These are phyloP conservation scores for Xylaria sp. DNA, from an alignment of 2,329 filamentous ascomycete species.

Conservation along the genomic window DNA sequence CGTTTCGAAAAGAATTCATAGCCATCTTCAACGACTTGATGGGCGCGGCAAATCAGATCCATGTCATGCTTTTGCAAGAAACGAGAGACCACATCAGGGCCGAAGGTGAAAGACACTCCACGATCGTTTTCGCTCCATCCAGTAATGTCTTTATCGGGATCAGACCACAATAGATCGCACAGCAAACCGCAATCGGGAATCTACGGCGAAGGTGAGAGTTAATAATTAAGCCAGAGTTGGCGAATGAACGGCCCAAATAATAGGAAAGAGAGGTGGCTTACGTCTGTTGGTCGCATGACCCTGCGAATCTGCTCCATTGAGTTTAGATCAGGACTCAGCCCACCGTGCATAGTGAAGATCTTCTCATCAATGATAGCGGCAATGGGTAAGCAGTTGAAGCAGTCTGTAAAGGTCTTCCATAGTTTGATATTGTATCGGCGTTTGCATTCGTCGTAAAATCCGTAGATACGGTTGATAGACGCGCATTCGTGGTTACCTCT, in stretches of 20 bases:
- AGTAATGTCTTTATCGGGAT: conserved; percentile 98
- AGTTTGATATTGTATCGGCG: conserved; percentile 95
- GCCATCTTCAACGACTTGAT: conserved; percentile 98
- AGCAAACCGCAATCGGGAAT: conserved; percentile 98
- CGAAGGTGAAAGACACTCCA: conserved; percentile 98
- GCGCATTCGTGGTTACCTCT: conserved; percentile 97
- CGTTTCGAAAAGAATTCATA: conserved; percentile 99
- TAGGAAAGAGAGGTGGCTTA: conserved; percentile 63
- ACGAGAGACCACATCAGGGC: conserved; percentile 94
- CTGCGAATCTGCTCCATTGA: conserved; percentile 99
- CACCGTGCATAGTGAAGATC: conserved; percentile 99
- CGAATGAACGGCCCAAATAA: conserved; percentile 34
- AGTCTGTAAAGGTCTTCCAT: conserved; percentile 98
- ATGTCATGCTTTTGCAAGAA: conserved; percentile 99
- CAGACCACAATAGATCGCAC: conserved; percentile 97
- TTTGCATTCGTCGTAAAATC: conserved; percentile 99
- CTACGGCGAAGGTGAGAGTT: conserved; percentile 62
- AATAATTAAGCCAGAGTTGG: conserved; percentile 48
- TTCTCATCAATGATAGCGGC: conserved; percentile 97
- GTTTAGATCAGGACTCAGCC: conserved; percentile 95
- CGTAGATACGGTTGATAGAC: conserved; percentile 94
- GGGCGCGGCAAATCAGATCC: conserved; percentile 98
- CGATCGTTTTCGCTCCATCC: conserved; percentile 99
- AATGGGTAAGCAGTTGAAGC: conserved; percentile 94
- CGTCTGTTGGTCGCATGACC: conserved; percentile 98